Evolutionary conservation across 352 stramenopile species (phyloP).

Genomic region (Phytopythium ostracodes): DNA sequence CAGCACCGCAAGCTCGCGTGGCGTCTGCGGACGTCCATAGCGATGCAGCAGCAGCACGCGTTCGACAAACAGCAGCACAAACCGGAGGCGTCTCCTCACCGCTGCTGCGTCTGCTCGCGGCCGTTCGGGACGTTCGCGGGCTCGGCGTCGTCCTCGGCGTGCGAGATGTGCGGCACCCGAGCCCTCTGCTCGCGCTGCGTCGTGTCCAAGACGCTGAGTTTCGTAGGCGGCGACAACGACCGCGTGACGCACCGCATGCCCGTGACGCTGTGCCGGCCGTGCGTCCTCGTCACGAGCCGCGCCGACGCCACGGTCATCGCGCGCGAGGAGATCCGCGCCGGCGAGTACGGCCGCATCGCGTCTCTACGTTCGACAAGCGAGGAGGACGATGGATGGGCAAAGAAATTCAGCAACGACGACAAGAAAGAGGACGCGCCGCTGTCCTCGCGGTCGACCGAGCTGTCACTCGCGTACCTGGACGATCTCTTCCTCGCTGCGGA

Average conservation of each 20-base stretch:
- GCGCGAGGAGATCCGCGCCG: conserved; percentile 27
- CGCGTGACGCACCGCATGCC: conserved; percentile 18
- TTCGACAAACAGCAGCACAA: neutral
- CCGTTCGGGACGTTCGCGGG: conserved; percentile 17
- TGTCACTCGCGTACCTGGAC: conserved; percentile 5
- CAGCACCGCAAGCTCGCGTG: conserved; percentile 44
- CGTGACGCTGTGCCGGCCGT: conserved; percentile 22
- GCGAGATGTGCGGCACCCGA: conserved; percentile 24
- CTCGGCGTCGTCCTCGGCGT: neutral
- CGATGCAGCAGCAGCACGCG: neutral
- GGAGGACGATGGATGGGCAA: conserved; percentile 3
- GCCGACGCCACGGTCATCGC: conserved; percentile 21
- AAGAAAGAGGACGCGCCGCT: neutral
- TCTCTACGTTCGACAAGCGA: conserved; percentile 12
- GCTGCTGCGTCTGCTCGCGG: conserved; percentile 11
- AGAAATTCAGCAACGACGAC: neutral
- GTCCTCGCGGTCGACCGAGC: conserved; percentile 1
- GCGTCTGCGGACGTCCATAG: conserved; percentile 18
- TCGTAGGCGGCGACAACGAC: conserved; percentile 15
- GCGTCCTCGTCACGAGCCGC: conserved; percentile 15
- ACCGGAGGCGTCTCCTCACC: conserved; percentile 13
- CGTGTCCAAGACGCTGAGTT: conserved; percentile 21
- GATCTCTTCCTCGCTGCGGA: conserved; percentile 1
- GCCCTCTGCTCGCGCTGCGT: conserved; percentile 23
- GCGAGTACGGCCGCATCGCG: conserved; percentile 22